A percentile compares a stretch with the other conserved stretches of the same genome.
Conservation (phyloP, 2,329 filamentous ascomycete genomes). For the Claviceps pusilla region DNA sequence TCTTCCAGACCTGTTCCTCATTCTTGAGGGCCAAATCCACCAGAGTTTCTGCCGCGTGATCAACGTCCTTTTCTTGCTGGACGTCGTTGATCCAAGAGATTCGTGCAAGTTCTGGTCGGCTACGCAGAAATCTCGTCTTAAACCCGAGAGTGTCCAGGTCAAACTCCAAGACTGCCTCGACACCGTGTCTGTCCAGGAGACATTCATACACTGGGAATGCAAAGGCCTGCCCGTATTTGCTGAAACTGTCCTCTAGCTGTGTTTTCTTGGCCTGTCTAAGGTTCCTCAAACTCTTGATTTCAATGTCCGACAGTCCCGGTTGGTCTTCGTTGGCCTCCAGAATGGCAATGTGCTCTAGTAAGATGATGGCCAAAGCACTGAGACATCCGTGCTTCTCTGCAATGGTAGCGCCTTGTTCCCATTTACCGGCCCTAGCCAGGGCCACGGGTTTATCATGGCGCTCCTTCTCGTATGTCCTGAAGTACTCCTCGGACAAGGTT, state of each 20-base stretch:
- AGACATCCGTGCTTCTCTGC: conserved; percentile 43
- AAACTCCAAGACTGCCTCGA: conserved; percentile 56
- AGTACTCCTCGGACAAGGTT: conserved; percentile 29
- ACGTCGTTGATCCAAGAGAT: conserved; percentile 94
- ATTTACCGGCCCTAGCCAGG: conserved; percentile 39
- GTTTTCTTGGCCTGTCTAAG: conserved; percentile 28
- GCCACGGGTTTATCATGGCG: conserved; percentile 37
- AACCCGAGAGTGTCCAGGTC: conserved; percentile 51
- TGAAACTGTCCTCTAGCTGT: conserved; percentile 38
- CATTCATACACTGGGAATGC: conserved; percentile 68
- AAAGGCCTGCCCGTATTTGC: conserved; percentile 49
- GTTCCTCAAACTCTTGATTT: conserved; percentile 16
- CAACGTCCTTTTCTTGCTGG: conserved; percentile 57
- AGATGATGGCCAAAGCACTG: conserved; percentile 38
- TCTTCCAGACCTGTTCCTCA: conserved; percentile 76
- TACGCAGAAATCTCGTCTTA: conserved; percentile 65
- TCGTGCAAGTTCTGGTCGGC: conserved; percentile 55
- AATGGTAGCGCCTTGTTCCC: conserved; percentile 42
- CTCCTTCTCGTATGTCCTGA: conserved; percentile 33
- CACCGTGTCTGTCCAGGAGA: conserved; percentile 51
- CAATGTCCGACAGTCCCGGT: conserved; percentile 14
- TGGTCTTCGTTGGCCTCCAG: conserved; percentile 17
- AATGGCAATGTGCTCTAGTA: conserved; percentile 37
- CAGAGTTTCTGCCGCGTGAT: conserved; percentile 56
- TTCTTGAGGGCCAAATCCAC: conserved; percentile 52